phyloP scores from a whole-genome alignment of 108 stramenopile species.

The Conticribra guillardii region DNA sequence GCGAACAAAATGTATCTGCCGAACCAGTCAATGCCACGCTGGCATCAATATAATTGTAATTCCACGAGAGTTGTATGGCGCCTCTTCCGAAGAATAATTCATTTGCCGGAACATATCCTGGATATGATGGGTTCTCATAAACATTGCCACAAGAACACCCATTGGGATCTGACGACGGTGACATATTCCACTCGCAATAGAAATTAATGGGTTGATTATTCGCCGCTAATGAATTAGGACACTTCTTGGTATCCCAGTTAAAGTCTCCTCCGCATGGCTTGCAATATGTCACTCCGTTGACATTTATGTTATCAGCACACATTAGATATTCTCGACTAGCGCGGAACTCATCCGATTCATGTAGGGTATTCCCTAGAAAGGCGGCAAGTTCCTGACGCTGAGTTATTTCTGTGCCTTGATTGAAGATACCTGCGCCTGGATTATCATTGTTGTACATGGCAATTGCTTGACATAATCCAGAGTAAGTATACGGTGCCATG shows the following conservation, averaged over 20 bases:
- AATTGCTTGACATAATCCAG: slow-evolving; percentile 14
- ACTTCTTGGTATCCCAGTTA: background rate
- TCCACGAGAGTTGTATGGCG: background rate
- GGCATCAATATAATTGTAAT: slow-evolving; percentile 18
- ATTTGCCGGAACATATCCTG: slow-evolving; percentile 10
- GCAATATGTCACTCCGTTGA: background rate
- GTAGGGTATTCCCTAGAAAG: slow-evolving; percentile 19
- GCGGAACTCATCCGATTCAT: slow-evolving; percentile 16
- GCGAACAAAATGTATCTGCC: background rate
- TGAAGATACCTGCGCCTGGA: slow-evolving; percentile 13
- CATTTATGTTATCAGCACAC: background rate
- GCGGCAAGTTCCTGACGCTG: slow-evolving; percentile 22
- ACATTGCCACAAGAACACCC: slow-evolving; percentile 3
- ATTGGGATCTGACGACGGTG: slow-evolving; percentile 5
- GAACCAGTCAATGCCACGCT: background rate
- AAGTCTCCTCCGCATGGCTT: slow-evolving; percentile 3
- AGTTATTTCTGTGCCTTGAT: slow-evolving; percentile 4
- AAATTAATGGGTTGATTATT: background rate
- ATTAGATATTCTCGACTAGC: slow-evolving; percentile 1
- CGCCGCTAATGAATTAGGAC: background rate
- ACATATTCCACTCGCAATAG: background rate
- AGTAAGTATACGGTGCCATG: slow-evolving; percentile 12
- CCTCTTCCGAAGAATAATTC: slow-evolving; percentile 17
- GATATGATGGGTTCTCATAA: background rate
- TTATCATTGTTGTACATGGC: slow-evolving; percentile 11